These are phyloP conservation scores for Ustilago tritici DNA, from an alignment of 1,284 basidiomycete species.

Conservation along the genomic window DNA sequence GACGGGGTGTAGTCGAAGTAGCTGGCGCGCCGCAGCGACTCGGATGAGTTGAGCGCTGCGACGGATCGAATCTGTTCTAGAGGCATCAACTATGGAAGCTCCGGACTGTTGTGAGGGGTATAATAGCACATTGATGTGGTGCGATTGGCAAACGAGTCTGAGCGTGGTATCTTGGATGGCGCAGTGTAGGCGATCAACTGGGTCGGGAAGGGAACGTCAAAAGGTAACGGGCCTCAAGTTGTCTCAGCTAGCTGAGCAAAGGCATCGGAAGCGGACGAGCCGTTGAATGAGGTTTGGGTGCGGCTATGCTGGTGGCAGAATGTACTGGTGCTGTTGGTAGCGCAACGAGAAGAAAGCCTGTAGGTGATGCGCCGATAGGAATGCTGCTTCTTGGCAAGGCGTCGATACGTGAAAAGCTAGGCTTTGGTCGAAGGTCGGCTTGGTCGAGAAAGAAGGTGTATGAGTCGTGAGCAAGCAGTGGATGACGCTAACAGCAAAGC, in stretches of 20 bases:
- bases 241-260: background rate
- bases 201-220: background rate
- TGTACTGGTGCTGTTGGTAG: background rate
- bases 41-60: conserved; percentile 48
- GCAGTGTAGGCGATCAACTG: background rate
- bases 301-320: background rate
- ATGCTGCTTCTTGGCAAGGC: background rate
- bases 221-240: background rate
- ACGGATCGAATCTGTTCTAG: conserved; percentile 55
- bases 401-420: background rate
- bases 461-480: background rate
- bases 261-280: conserved; percentile 13
- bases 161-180: background rate
- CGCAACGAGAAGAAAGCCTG: background rate
- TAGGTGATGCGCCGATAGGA: background rate
- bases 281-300: background rate
- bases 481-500: background rate
- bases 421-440: background rate
- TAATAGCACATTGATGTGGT: conserved; percentile 24
- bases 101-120: conserved; percentile 9
- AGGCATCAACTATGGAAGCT: conserved; percentile 40
- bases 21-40: conserved; percentile 46
- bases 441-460: background rate
- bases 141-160: background rate
- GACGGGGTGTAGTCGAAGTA: conserved; percentile 24